Evolutionary conservation across 2,329 filamentous ascomycete species (phyloP).

Genomic region (Graphilbum fragrans): DNA sequence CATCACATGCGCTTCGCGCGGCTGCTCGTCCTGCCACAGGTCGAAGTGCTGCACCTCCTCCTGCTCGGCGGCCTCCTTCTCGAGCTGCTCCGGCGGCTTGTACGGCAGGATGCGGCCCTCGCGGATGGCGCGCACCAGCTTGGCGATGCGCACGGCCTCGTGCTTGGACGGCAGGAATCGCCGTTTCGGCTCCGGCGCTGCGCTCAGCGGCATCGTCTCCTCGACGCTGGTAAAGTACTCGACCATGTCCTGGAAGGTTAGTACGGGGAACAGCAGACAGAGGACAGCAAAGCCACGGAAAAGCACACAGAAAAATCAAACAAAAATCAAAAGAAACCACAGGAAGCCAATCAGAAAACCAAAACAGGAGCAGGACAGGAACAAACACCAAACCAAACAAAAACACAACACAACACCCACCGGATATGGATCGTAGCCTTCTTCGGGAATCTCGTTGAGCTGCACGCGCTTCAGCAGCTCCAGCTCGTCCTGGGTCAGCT

Average conservation of each 20-base stretch:
- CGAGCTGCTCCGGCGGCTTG: constrained; percentile 54
- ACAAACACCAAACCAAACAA: neutral
- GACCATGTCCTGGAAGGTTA: constrained; percentile 53
- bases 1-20: constrained; percentile 77
- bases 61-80: constrained; percentile 56
- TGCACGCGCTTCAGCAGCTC: constrained; percentile 82
- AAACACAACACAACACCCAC: constrained; percentile 24
- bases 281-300: neutral
- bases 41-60: constrained; percentile 68
- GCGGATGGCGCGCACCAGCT: constrained; percentile 88
- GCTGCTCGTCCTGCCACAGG: constrained; percentile 87
- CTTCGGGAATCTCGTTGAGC: constrained; percentile 74
- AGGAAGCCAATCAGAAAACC: constrained; percentile 3
- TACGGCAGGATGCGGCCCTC: constrained; percentile 91
- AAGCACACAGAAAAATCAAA: neutral
- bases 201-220: constrained; percentile 89
- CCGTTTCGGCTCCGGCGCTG: constrained; percentile 90
- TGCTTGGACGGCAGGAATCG: constrained; percentile 95
- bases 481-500: constrained; percentile 77
- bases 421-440: constrained; percentile 87
- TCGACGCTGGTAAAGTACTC: constrained; percentile 87
- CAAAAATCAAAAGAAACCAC: neutral
- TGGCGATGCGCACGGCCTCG: constrained; percentile 92
- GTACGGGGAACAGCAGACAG: constrained; percentile 4
- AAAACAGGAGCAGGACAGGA: neutral